phyloP scores from a whole-genome alignment of 495 filamentous ascomycete species.

The Penicillium salamii region DNA sequence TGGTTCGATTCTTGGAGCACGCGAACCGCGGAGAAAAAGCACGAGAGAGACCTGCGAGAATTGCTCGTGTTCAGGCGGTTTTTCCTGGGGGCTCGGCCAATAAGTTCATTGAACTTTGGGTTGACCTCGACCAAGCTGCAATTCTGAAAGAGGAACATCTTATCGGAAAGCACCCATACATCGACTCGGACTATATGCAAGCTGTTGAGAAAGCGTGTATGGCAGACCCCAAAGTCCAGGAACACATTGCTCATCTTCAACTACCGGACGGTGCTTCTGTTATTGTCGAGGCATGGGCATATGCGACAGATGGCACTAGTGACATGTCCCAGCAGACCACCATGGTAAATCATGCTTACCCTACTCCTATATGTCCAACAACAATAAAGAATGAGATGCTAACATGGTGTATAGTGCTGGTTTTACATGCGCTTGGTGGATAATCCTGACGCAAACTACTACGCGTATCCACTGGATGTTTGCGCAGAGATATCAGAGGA shows the following conservation, averaged over 20 bases:
- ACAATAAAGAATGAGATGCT: no score
- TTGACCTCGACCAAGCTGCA: slow-evolving; percentile 13
- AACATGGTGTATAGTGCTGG: no score
- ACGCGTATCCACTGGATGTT: no score
- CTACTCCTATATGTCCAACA: no score
- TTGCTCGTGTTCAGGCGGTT: slow-evolving; percentile 19
- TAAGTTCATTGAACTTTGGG: slow-evolving; percentile 16
- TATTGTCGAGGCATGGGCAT: slow-evolving; percentile 37
- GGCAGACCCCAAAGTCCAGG: slow-evolving; percentile 18
- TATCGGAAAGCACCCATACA: slow-evolving; percentile 27
- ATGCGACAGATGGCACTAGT: slow-evolving; percentile 38
- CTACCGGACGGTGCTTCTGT: slow-evolving; percentile 29
- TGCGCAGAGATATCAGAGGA: no score
- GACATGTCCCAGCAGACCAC: slow-evolving; percentile 33
- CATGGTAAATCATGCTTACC: slow-evolving; percentile 25
- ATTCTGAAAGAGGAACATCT: slow-evolving; percentile 14
- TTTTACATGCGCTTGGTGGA: no score
- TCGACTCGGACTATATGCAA: slow-evolving; percentile 30
- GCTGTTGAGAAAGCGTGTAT: slow-evolving; percentile 26
- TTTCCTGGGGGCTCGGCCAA: slow-evolving; percentile 8
- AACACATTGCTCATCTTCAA: slow-evolving; percentile 20
- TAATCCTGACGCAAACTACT: no score
- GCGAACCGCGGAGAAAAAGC: slow-evolving; percentile 11
- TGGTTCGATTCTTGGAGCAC: slow-evolving; percentile 24
- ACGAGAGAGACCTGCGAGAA: slow-evolving; percentile 12